These are phyloP conservation scores for Cordyceps cicadae DNA, from an alignment of 2,329 filamentous ascomycete species.

Conservation along the genomic window DNA sequence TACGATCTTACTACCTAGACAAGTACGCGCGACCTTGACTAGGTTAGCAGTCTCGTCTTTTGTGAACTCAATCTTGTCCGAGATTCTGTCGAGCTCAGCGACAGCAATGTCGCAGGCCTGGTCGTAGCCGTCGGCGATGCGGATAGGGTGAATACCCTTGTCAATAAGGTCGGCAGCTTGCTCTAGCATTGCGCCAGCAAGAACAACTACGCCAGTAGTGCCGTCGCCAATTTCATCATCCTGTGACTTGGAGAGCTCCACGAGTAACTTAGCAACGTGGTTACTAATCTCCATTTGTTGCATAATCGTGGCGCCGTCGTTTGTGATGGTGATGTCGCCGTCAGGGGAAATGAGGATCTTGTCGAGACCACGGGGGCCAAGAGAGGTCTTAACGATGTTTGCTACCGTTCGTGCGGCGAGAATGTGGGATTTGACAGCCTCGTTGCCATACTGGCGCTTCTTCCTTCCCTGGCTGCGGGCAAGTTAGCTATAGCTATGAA, in stretches of 20 bases:
- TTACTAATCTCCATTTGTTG: slow-evolving; percentile 99
- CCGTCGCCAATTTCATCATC: slow-evolving; percentile 98
- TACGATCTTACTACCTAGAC: slow-evolving; percentile 96
- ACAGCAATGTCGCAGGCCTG: slow-evolving; percentile 96
- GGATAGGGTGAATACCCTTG: slow-evolving; percentile 98
- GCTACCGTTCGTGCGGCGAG: slow-evolving; percentile 92
- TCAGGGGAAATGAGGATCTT: slow-evolving; percentile 99
- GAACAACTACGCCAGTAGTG: slow-evolving; percentile 92
- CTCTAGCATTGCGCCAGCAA: slow-evolving; percentile 89
- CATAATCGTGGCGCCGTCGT: slow-evolving; percentile 96
- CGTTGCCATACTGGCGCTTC: slow-evolving; percentile 91
- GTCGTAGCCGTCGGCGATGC: slow-evolving; percentile 97
- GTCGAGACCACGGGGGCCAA: slow-evolving; percentile 91
- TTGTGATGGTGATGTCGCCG: slow-evolving; percentile 97
- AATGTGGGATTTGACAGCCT: slow-evolving; percentile 97
- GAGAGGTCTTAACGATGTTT: slow-evolving; percentile 93
- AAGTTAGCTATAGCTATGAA: slow-evolving; percentile 16
- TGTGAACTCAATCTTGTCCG: slow-evolving; percentile 81
- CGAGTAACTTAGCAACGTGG: slow-evolving; percentile 92
- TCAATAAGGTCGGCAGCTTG: slow-evolving; percentile 97
- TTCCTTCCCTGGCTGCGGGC: slow-evolving; percentile 79
- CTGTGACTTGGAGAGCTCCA: slow-evolving; percentile 96
- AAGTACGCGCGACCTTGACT: slow-evolving; percentile 89
- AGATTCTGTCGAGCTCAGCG: slow-evolving; percentile 83
- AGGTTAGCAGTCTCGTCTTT: slow-evolving; percentile 75